Conservation (phyloP, 352 stramenopile species). For the Blastocystis sp. region DNA sequence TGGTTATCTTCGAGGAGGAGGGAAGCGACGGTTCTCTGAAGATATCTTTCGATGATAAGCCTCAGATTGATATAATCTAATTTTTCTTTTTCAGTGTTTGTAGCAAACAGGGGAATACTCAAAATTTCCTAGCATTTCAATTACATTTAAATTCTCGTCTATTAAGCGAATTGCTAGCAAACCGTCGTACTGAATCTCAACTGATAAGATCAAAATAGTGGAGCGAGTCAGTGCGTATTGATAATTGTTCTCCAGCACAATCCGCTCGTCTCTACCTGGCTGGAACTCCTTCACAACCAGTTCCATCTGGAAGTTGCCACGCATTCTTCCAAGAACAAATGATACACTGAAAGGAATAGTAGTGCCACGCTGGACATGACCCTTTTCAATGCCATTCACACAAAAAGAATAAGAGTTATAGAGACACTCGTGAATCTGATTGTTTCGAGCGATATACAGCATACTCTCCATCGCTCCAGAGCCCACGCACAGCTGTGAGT, state of each 20-base stretch:
- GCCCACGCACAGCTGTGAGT: neutral
- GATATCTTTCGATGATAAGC: constrained; percentile 29
- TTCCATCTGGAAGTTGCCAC: neutral
- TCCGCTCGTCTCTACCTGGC: neutral
- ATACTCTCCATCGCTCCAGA: neutral
- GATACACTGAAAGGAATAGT: neutral
- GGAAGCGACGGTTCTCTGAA: neutral
- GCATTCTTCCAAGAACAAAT: neutral
- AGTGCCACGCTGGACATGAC: neutral
- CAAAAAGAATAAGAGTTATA: neutral
- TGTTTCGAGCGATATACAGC: neutral
- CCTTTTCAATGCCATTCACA: neutral
- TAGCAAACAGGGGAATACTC: constrained; percentile 7
- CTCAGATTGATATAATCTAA: constrained; percentile 45
- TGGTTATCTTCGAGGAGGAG: constrained; percentile 48
- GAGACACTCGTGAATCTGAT: neutral
- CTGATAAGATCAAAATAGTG: neutral
- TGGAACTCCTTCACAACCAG: neutral
- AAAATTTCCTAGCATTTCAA: neutral
- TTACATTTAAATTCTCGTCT: neutral
- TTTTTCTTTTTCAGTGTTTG: neutral
- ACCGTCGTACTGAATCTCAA: neutral
- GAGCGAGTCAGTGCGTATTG: neutral
- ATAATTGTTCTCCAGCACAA: neutral
- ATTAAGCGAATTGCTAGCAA: neutral